Evolutionary conservation across 805 yeast genomes (phyloP).

Genomic region (Lipomyces yamanashiensis): DNA sequence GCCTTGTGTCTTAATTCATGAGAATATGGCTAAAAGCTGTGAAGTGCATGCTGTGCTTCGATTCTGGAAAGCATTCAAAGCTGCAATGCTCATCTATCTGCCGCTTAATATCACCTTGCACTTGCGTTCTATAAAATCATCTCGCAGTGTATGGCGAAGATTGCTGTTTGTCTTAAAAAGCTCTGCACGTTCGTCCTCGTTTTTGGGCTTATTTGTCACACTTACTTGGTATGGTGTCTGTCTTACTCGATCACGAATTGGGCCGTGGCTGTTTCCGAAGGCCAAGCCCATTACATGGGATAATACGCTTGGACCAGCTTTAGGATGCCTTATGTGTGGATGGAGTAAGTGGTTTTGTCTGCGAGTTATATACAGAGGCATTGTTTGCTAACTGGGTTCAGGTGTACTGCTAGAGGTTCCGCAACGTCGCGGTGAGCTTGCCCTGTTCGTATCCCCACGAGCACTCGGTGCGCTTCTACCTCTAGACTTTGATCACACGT

Average conservation of each 20-base stretch:
- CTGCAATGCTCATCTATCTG: conserved; percentile 51
- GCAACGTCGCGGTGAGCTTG: conserved; percentile 53
- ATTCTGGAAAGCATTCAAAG: conserved; percentile 50
- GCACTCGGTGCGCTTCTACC: conserved; percentile 31
- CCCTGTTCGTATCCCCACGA: conserved; percentile 47
- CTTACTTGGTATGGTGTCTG: conserved; percentile 57
- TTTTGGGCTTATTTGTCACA: conserved; percentile 51
- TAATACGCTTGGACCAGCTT: conserved; percentile 48
- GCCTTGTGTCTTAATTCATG: conserved; percentile 52
- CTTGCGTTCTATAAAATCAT: conserved; percentile 10
- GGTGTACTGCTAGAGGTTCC: conserved; percentile 44
- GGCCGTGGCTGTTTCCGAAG: conserved; percentile 50
- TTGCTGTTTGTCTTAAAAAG: conserved; percentile 38
- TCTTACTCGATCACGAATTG: conserved; percentile 49
- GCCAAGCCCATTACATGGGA: conserved; percentile 48
- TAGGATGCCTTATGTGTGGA: conserved; percentile 52
- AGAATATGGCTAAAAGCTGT: conserved; percentile 49
- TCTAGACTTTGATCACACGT: neutral
- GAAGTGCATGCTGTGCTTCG: conserved; percentile 56
- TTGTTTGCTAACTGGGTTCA: neutral
- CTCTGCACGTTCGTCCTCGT: conserved; percentile 51
- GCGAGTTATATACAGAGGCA: neutral
- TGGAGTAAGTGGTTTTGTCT: conserved; percentile 46
- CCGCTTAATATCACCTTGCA: conserved; percentile 50
- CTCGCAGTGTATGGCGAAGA: conserved; percentile 37